Conservation (phyloP, 495 filamentous ascomycete species). For the Hypoxylon lienhwacheense region DNA sequence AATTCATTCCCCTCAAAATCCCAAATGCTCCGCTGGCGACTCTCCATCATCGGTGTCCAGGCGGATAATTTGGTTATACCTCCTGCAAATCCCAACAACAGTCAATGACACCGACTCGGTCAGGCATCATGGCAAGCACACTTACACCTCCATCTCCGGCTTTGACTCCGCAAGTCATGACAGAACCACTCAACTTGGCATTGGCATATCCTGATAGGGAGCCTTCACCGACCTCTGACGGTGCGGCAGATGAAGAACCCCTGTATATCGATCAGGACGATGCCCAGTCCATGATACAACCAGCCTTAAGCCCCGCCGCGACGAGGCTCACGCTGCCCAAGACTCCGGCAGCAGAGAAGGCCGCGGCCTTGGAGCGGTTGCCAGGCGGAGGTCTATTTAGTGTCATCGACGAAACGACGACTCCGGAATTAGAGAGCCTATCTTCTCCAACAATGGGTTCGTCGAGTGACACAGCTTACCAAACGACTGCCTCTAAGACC, state of each 20-base stretch:
- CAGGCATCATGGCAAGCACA: constrained; percentile 21
- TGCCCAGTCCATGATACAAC: constrained; percentile 67
- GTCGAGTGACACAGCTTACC: constrained; percentile 9
- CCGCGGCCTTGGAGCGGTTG: constrained; percentile 62
- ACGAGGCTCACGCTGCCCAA: constrained; percentile 69
- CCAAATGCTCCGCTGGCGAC: constrained; percentile 12
- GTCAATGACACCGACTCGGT: constrained; percentile 25
- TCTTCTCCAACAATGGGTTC: constrained; percentile 7
- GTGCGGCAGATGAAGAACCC: constrained; percentile 36
- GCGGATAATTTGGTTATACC: constrained; percentile 7
- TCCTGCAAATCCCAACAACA: constrained; percentile 6
- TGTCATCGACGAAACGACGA: constrained; percentile 21
- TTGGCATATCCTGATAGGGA: constrained; percentile 26
- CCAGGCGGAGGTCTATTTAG: constrained; percentile 58
- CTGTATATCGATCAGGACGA: constrained; percentile 55
- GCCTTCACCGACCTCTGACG: constrained; percentile 36
- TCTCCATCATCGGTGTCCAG: neutral
- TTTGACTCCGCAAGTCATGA: constrained; percentile 5
- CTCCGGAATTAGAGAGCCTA: constrained; percentile 7
- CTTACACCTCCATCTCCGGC: constrained; percentile 2
- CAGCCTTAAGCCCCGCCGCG: constrained; percentile 73
- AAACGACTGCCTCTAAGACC: constrained; percentile 10
- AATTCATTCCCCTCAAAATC: neutral
- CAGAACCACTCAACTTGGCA: constrained; percentile 18
- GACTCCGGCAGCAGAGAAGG: constrained; percentile 77